phyloP scores from a whole-genome alignment of 2,329 filamentous ascomycete species.

The Phialemoniopsis sp. region DNA sequence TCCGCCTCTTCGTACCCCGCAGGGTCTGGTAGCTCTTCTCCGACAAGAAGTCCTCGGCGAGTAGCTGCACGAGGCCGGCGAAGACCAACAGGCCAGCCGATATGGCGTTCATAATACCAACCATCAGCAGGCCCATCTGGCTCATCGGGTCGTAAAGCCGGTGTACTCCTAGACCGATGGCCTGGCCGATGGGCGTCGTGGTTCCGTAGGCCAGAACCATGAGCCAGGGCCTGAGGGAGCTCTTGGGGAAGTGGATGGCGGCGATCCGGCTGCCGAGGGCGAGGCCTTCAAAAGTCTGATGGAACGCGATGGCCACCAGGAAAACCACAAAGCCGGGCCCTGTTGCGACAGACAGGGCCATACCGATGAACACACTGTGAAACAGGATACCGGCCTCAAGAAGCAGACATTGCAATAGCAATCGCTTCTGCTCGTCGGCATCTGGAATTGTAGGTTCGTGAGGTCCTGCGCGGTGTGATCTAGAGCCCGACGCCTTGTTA shows the following conservation, averaged over 20 bases:
- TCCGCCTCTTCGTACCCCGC: conserved; percentile 55
- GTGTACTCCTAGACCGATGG: conserved; percentile 74
- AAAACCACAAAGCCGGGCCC: conserved; percentile 78
- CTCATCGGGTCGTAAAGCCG: conserved; percentile 76
- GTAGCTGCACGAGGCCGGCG: conserved; percentile 76
- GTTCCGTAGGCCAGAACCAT: conserved; percentile 75
- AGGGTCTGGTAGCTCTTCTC: conserved; percentile 70
- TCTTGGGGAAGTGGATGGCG: conserved; percentile 71
- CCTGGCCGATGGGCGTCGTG: conserved; percentile 79
- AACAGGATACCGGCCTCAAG: conserved; percentile 82
- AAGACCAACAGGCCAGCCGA: conserved; percentile 77
- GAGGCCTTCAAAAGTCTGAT: conserved; percentile 86
- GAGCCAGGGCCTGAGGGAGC: conserved; percentile 74
- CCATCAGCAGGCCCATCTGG: conserved; percentile 71
- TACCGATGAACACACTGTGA: conserved; percentile 82
- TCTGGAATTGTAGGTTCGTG: conserved; percentile 17
- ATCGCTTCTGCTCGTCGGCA: conserved; percentile 58
- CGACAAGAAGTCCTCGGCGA: conserved; percentile 79
- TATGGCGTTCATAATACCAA: conserved; percentile 85
- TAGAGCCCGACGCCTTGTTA: conserved; percentile 10
- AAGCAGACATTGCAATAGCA: conserved; percentile 73
- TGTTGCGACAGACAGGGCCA: conserved; percentile 78
- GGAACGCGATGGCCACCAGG: conserved; percentile 75
- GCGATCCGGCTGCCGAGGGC: conserved; percentile 83
- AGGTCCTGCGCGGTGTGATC: conserved; percentile 3